Conservation (phyloP, 257 asterid species). For the Ballota nigra region DNA sequence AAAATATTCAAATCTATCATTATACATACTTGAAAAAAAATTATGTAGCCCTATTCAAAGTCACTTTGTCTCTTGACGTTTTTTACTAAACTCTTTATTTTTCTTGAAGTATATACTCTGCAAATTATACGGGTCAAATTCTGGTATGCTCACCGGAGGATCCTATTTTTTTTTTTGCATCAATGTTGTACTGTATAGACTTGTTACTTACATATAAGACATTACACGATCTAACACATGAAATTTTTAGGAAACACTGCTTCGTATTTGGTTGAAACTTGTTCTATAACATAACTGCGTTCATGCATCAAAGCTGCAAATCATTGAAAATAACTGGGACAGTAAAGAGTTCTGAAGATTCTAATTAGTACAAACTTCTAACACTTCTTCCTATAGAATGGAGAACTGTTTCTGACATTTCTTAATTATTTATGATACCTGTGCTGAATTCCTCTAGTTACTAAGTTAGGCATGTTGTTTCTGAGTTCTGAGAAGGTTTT, state of each 20-base stretch:
- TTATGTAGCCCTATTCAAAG: neutral
- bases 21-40: neutral
- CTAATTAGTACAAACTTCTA: slow-evolving; percentile 3
- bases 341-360: neutral
- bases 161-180: neutral
- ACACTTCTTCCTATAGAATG: neutral
- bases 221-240: too few species aligned
- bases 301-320: neutral
- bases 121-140: neutral
- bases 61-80: neutral
- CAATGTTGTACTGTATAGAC: neutral
- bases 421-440: neutral
- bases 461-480: neutral
- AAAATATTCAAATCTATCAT: neutral
- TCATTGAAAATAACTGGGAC: neutral
- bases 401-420: neutral
- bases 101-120: neutral
- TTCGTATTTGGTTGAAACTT: neutral
- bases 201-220: neutral
- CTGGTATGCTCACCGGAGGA: neutral
- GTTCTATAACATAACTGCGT: neutral
- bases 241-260: neutral
- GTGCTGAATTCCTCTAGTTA: neutral
- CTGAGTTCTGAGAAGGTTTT: slow-evolving; percentile 5
- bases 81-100: neutral